Percentiles rank a stretch among this genome's conserved stretches.
Conservation (phyloP, 139 green algal genomes). For the Auxenochlorella pyrenoidosa region DNA sequence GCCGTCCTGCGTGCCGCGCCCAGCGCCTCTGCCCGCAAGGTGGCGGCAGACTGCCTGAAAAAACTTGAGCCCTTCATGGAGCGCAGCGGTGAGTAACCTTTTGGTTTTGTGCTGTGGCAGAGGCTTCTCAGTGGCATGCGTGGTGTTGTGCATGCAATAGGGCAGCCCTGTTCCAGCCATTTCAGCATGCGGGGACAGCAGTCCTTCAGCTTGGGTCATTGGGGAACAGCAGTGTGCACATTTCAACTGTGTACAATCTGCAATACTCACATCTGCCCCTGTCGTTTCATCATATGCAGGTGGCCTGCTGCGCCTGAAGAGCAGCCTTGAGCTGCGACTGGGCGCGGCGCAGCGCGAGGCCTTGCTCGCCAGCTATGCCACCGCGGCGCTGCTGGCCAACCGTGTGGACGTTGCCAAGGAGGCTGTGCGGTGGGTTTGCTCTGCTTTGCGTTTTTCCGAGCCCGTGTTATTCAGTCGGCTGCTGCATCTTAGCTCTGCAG, state of each 20-base stretch:
- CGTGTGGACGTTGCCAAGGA: constrained; percentile 69
- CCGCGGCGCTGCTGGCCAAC: constrained; percentile 70
- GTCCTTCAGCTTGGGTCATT: no score
- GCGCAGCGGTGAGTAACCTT: constrained; percentile 2
- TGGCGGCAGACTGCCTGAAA: constrained; percentile 66
- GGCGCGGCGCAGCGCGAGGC: constrained; percentile 68
- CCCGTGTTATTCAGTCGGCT: no score
- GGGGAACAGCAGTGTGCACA: no score
- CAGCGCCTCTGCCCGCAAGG: constrained; percentile 44
- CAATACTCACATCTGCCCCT: no score
- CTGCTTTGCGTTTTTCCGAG: background rate
- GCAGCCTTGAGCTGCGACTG: constrained; percentile 72
- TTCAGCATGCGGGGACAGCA: no score
- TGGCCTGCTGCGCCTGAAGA: constrained; percentile 45
- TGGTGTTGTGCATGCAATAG: no score
- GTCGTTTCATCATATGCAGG: background rate
- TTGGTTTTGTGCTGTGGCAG: no score
- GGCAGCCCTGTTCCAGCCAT: no score
- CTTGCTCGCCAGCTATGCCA: constrained; percentile 73
- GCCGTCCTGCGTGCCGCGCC: constrained; percentile 28
- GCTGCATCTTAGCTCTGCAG: no score
- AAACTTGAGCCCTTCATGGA: constrained; percentile 76
- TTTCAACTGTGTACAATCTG: no score
- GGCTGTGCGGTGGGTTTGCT: constrained; percentile 6
- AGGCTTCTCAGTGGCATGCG: no score